Evolutionary conservation across 768 basidiomycete species (phyloP).

Genomic region (Serendipita sp.): DNA sequence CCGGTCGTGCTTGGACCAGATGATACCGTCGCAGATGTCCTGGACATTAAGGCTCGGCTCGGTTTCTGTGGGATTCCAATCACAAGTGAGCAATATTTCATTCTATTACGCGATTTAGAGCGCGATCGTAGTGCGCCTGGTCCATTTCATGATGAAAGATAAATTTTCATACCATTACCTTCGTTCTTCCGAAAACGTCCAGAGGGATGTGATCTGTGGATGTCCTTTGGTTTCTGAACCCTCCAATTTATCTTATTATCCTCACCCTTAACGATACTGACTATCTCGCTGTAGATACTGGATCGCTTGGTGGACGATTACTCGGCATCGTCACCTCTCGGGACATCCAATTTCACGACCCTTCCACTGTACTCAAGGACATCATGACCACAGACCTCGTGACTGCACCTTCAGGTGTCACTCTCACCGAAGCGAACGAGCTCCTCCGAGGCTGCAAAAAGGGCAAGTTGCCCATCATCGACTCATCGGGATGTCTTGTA

Average conservation of each 20-base stretch:
- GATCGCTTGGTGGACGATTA: conserved; percentile 75
- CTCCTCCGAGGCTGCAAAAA: conserved; percentile 94
- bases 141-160: conserved; percentile 28
- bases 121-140: conserved; percentile 2
- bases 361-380: conserved; percentile 45
- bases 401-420: conserved; percentile 77
- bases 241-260: conserved; percentile 13
- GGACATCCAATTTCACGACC: conserved; percentile 82
- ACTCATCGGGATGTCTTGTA: conserved; percentile 45
- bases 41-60: conserved; percentile 78
- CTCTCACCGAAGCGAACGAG: conserved; percentile 78
- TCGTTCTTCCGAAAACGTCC: conserved; percentile 76
- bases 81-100: conserved; percentile 53
- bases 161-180: conserved; percentile 38
- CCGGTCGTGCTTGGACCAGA: conserved; percentile 76
- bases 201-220: conserved; percentile 63
- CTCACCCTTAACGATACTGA: too few relatives aligned
- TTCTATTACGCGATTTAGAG: conserved; percentile 2
- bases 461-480: conserved; percentile 85
- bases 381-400: conserved; percentile 87
- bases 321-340: conserved; percentile 93
- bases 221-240: conserved; percentile 17
- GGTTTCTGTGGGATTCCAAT: conserved; percentile 97
- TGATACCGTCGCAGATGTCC: conserved; percentile 69
- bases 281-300: conserved; percentile 44